These are phyloP conservation scores for Aspergillus ruber DNA, from an alignment of 2,329 filamentous ascomycete genomes.

Conservation along the genomic window DNA sequence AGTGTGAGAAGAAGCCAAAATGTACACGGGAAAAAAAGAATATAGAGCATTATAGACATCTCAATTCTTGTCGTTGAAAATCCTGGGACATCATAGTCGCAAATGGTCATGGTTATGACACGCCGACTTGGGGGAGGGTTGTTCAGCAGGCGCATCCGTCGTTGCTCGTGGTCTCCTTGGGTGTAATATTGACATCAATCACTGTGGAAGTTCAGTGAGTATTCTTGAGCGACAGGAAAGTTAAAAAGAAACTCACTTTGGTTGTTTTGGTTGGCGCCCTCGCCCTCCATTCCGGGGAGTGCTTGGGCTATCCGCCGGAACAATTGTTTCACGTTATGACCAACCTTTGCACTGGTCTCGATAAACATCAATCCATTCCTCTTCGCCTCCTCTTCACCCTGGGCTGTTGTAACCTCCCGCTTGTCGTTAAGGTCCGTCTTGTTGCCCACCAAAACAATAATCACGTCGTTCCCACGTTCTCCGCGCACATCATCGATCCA, in stretches of 20 bases:
- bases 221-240: slow-evolving; percentile 1
- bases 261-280: slow-evolving; percentile 67
- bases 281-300: slow-evolving; percentile 92
- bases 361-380: slow-evolving; percentile 98
- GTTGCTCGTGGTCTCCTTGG: slow-evolving; percentile 59
- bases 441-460: slow-evolving; percentile 96
- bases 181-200: slow-evolving; percentile 88
- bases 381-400: slow-evolving; percentile 97
- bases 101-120: slow-evolving; percentile 7
- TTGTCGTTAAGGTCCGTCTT: slow-evolving; percentile 99
- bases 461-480: slow-evolving; percentile 95
- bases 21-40: slow-evolving; percentile 32
- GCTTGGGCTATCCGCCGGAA: slow-evolving; percentile 98
- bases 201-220: slow-evolving; percentile 48
- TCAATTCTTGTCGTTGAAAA: slow-evolving; percentile 23
- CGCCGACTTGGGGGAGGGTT: slow-evolving; percentile 6
- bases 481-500: slow-evolving; percentile 98
- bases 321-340: slow-evolving; percentile 94
- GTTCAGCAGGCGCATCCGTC: slow-evolving; percentile 64
- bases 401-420: slow-evolving; percentile 89
- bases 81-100: slow-evolving; percentile 4
- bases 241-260: slow-evolving; percentile 65
- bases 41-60: slow-evolving; percentile 30
- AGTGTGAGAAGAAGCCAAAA: slow-evolving; percentile 23
- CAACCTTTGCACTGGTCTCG: slow-evolving; percentile 95